Evolutionary conservation across 1,284 basidiomycete genomes (phyloP), one percentile per base, ranked within the genome.

Genomic region (Volvariella surrecta): DNA sequence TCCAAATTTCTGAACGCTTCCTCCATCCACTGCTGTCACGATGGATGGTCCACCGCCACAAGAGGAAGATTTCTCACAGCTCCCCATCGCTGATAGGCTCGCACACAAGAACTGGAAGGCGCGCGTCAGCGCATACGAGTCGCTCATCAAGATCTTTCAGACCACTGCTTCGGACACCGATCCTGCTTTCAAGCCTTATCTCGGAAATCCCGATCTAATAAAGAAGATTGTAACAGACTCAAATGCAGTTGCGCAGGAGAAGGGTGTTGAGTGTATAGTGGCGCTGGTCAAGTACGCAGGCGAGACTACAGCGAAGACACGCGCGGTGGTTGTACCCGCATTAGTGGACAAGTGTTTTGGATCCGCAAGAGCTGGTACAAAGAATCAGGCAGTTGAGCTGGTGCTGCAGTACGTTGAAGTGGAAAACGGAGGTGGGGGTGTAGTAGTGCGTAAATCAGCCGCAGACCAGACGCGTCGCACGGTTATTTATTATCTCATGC

Each of bases 31-130:
- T 16, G 49, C 40, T 45, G 48, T 43, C 54, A 60, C 59, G 50
- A 93, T 93, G 91, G 90, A 93, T 64, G 91, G 88, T 49, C 82
- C 83, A 54, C 85, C 87, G 52, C 89, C 89, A 43, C 82, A 76
- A 58, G 93, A 96, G 70, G 93, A 97, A 68, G 93, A 99, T 68
- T 97, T 95, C 62, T 83, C 83, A 45, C 63, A 74, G 42, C 77
- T 97, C 47, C 70, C 91, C 19, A 74, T 98, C 44, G 67, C 79
- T 31, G 92, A 96, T 51, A 70, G 95, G 39, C 80, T 97, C 48
- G 67, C 76, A 9, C 90, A 95, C 73, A 98, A 97, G 76, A 93
- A 95, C 58, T 99, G 95, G 95, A 99, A 99, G 67, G 95, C 96
- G 40, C 82, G 95, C 52, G 79, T 96, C 54, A 91, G 82, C 58